phyloP scores from a whole-genome alignment of 2,329 filamentous ascomycete genomes.

The Ceratocystis colombiana region DNA sequence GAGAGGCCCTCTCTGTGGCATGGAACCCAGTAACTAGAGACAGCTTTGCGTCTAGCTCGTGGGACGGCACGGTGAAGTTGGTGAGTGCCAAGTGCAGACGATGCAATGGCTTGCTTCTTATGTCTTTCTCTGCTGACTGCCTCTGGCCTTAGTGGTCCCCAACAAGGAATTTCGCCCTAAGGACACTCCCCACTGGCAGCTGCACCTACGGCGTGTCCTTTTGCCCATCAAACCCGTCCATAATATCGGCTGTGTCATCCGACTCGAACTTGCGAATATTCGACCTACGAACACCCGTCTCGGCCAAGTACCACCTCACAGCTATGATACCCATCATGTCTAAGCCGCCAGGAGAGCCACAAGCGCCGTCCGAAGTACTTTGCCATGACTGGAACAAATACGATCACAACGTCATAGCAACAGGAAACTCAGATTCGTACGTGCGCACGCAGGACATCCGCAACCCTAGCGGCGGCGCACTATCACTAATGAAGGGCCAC shows the following conservation, averaged over 20 bases:
- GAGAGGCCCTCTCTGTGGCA: conserved; percentile 83
- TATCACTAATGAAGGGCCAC: conserved; percentile 69
- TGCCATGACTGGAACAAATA: conserved; percentile 99
- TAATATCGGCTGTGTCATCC: conserved; percentile 78
- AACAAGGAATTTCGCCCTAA: conserved; percentile 59
- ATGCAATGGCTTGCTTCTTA: neutral
- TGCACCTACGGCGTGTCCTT: conserved; percentile 94
- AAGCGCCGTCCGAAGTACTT: conserved; percentile 67
- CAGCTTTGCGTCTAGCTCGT: conserved; percentile 80
- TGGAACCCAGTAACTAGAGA: conserved; percentile 92
- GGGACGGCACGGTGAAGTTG: conserved; percentile 94
- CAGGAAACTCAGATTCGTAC: conserved; percentile 75
- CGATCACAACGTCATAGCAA: conserved; percentile 70
- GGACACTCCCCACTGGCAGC: conserved; percentile 79
- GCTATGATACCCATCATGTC: conserved; percentile 61
- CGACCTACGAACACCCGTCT: conserved; percentile 78
- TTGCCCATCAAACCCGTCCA: conserved; percentile 73
- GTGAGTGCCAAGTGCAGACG: conserved; percentile 34
- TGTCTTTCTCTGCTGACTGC: neutral
- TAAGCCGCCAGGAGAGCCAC: conserved; percentile 29
- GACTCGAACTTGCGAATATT: conserved; percentile 86
- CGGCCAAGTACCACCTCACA: conserved; percentile 77
- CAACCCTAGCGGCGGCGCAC: conserved; percentile 59
- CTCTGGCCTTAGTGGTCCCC: conserved; percentile 61
- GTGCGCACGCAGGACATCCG: conserved; percentile 88